Conservation (phyloP, 2,329 filamentous ascomycete genomes). For the Pseudogymnoascus sp. region DNA sequence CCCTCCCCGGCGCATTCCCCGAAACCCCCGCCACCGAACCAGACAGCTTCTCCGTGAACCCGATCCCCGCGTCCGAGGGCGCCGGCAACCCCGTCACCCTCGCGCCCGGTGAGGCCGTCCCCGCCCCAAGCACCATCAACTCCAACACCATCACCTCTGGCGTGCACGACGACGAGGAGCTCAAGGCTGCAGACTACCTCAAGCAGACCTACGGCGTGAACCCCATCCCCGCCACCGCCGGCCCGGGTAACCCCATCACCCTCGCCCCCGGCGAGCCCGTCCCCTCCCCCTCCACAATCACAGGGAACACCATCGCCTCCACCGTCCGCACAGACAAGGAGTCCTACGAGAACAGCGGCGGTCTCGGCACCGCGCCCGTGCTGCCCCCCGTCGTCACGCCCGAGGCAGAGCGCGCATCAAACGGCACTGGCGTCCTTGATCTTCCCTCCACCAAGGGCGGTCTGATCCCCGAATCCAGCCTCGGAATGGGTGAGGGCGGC, state of each 20-base stretch:
- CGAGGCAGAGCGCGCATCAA: slow-evolving; percentile 26
- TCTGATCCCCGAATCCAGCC: slow-evolving; percentile 74
- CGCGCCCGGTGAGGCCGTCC: slow-evolving; percentile 72
- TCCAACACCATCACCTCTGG: slow-evolving; percentile 54
- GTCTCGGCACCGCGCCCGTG: slow-evolving; percentile 33
- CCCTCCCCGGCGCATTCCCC: slow-evolving; percentile 61
- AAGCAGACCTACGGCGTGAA: slow-evolving; percentile 46
- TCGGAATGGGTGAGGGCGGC: slow-evolving; percentile 49
- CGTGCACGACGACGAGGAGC: slow-evolving; percentile 73
- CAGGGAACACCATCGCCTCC: slow-evolving; percentile 57
- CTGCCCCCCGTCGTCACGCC: slow-evolving; percentile 35
- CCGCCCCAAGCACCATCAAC: slow-evolving; percentile 56
- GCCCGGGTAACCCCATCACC: slow-evolving; percentile 69
- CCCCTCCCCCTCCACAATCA: slow-evolving; percentile 56
- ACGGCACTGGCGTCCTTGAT: slow-evolving; percentile 34
- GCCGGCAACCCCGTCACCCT: slow-evolving; percentile 74
- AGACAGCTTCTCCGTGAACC: slow-evolving; percentile 45
- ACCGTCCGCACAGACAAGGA: slow-evolving; percentile 73
- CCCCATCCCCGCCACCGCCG: slow-evolving; percentile 54
- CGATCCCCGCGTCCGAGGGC: slow-evolving; percentile 54
- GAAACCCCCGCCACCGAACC: slow-evolving; percentile 51
- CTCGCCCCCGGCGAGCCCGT: slow-evolving; percentile 74
- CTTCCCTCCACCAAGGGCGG: slow-evolving; percentile 47
- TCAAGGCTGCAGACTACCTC: slow-evolving; percentile 46
- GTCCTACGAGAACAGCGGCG: slow-evolving; percentile 76